These are phyloP conservation scores for Lactarius trivialis DNA, from an alignment of 768 basidiomycete genomes.

Conservation along the genomic window DNA sequence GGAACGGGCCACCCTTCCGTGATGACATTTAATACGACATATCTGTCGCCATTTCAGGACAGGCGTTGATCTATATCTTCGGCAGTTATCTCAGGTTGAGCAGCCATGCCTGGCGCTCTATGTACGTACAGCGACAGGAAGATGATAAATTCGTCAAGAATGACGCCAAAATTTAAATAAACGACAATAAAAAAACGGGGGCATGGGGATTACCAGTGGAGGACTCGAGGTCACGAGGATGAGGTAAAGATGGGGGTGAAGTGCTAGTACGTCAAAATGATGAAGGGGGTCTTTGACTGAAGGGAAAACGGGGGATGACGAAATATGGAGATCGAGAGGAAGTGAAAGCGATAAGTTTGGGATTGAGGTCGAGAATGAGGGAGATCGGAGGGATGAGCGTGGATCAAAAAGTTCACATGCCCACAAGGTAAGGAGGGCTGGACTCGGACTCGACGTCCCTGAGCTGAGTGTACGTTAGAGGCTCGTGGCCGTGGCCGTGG, in stretches of 20 bases:
- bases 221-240: conserved; percentile 8
- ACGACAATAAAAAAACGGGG: not conserved
- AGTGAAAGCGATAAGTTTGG: not conserved
- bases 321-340: conserved; percentile 1
- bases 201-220: not conserved
- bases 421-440: conserved; percentile 7
- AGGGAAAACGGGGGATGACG: conserved; percentile 8
- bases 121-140: conserved; percentile 14
- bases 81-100: conserved; percentile 16
- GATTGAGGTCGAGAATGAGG: conserved; percentile 13
- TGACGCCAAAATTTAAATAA: conserved; percentile 7
- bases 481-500: not conserved
- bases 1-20: conserved; percentile 16
- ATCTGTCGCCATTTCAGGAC: conserved; percentile 9
- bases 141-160: not conserved
- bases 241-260: not conserved
- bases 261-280: conserved; percentile 15
- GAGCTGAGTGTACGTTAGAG: not conserved
- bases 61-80: conserved; percentile 22
- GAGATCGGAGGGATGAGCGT: conserved; percentile 19
- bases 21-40: conserved; percentile 14
- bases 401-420: conserved; percentile 7
- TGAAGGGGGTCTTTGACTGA: not conserved
- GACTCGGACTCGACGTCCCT: conserved; percentile 8
- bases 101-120: conserved; percentile 7